Evolutionary conservation across 345 rosid genomes (phyloP), one percentile per base, ranked within the genome.

Genomic region (Heritiera littoralis): DNA sequence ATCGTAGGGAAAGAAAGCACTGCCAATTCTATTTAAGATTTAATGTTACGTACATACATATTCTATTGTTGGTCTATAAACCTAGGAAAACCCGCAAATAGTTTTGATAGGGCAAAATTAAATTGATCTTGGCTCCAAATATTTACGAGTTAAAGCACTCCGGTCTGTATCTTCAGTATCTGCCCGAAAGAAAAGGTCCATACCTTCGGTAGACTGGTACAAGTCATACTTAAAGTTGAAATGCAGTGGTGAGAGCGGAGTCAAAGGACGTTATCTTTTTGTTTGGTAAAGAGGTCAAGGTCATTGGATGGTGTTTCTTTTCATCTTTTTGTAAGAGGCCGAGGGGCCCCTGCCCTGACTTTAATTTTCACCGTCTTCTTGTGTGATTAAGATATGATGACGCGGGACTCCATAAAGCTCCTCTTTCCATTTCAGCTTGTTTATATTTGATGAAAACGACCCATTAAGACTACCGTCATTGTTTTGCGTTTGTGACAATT

Each of bases 281-380:
- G 66, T 64, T 64, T 13, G 67, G 76, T 13, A 14, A 17, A 10
- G 61, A 67, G 38, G 84, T 67, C 76, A 82, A 63, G 55, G 77
- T 63, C 82, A 10, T 49, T 15, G 49, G 70, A 52, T 28, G 51
- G 41, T 73, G 65, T 78, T 72, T 38, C 28, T 20, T 64, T 78
- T 59, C 77, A 68, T 41, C 73, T 78, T 82, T 75, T 38, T 28
- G 35, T 2, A 4, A n/a, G 32, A 3, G 79, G 38, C 38, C 38
- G 38, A 35, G 38, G 38, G 77, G 55, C 67, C 64, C 72, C 20
- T 17, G 4, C 55, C 49, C 3, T 35, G 38, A 35, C 38, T n/a
- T n/a, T 30, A 70, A 48, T 68, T 79, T 63, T 83, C 61, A 14
- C 49, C 75, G 66, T 77, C 78, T 65, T 72, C 17, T 61, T 38